These are phyloP conservation scores for Neurospora crassa DNA, from an alignment of 2,329 filamentous ascomycete species.

Conservation along the genomic window DNA sequence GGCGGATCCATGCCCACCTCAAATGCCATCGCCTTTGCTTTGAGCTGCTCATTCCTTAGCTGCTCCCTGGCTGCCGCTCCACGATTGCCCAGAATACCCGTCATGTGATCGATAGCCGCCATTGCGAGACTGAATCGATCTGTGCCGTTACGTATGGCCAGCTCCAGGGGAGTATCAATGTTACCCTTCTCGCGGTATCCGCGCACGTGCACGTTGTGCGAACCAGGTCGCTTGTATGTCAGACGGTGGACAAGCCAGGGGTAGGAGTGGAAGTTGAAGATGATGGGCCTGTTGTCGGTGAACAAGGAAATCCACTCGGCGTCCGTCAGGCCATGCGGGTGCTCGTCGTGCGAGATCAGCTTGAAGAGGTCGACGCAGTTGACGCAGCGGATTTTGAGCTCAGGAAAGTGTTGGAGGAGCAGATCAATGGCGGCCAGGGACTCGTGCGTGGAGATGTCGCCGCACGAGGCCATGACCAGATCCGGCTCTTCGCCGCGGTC, in stretches of 20 bases:
- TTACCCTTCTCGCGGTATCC: constrained; percentile 80
- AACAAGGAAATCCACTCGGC: constrained; percentile 60
- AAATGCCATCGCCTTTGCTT: constrained; percentile 54
- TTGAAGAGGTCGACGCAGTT: constrained; percentile 78
- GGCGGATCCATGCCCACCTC: constrained; percentile 62
- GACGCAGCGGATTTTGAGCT: constrained; percentile 68
- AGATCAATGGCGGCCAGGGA: constrained; percentile 65
- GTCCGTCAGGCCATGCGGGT: constrained; percentile 64
- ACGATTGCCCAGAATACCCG: constrained; percentile 47
- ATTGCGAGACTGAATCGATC: constrained; percentile 72
- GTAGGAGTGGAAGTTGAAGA: constrained; percentile 82
- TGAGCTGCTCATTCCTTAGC: constrained; percentile 55
- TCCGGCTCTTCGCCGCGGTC: constrained; percentile 61
- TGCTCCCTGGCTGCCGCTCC: constrained; percentile 53
- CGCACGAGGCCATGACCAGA: constrained; percentile 66
- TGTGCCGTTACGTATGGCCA: constrained; percentile 68
- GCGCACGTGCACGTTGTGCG: constrained; percentile 59
- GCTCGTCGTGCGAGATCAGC: constrained; percentile 58
- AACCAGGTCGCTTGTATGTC: constrained; percentile 65
- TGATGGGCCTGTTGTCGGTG: constrained; percentile 60
- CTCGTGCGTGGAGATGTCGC: constrained; percentile 66
- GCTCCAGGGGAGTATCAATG: constrained; percentile 70
- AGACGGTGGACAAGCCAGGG: constrained; percentile 71
- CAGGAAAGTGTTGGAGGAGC: constrained; percentile 59
- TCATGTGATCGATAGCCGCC: constrained; percentile 62